A percentile compares a stretch with the other conserved stretches of the same genome.
Conservation (phyloP, 441 rosid genomes). For the Theobroma grandiflorum region DNA sequence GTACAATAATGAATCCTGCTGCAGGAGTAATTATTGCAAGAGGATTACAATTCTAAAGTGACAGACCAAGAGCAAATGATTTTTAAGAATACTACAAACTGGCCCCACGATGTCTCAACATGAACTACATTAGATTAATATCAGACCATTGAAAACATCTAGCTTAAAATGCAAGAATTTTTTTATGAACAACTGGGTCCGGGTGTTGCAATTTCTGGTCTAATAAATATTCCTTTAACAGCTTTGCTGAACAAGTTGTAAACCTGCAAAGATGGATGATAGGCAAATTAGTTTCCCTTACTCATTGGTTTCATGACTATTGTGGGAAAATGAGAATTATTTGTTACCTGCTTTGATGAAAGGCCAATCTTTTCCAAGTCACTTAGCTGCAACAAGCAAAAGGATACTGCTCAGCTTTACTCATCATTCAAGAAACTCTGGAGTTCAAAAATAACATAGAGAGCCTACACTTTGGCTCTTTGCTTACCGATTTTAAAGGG, state of each 20-base stretch:
- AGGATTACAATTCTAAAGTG: background rate
- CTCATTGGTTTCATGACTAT: background rate
- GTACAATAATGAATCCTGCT: slow-evolving; percentile 21
- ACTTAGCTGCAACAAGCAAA: slow-evolving; percentile 55
- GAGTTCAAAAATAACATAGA: background rate
- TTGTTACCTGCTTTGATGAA: slow-evolving; percentile 72
- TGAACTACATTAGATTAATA: background rate
- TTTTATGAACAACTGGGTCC: background rate
- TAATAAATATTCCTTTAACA: slow-evolving; percentile 60
- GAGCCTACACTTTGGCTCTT: background rate
- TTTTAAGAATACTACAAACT: background rate
- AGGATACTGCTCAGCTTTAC: background rate
- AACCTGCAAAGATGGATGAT: slow-evolving; percentile 44
- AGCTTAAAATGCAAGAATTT: background rate
- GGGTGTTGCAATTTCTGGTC: slow-evolving; percentile 26
- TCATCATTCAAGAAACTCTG: background rate
- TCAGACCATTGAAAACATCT: background rate
- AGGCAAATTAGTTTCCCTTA: background rate
- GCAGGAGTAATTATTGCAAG: background rate
- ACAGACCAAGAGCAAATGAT: background rate
- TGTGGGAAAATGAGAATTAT: background rate
- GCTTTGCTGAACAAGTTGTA: slow-evolving; percentile 69
- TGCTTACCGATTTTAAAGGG: slow-evolving; percentile 69
- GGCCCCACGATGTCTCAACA: background rate
- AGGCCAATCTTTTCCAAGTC: slow-evolving; percentile 87